A percentile compares a stretch with the other conserved stretches of the same genome.
These are phyloP conservation scores for Diversispora eburnea DNA, from an alignment of 192 early-diverging fungal species.

Conservation along the genomic window DNA sequence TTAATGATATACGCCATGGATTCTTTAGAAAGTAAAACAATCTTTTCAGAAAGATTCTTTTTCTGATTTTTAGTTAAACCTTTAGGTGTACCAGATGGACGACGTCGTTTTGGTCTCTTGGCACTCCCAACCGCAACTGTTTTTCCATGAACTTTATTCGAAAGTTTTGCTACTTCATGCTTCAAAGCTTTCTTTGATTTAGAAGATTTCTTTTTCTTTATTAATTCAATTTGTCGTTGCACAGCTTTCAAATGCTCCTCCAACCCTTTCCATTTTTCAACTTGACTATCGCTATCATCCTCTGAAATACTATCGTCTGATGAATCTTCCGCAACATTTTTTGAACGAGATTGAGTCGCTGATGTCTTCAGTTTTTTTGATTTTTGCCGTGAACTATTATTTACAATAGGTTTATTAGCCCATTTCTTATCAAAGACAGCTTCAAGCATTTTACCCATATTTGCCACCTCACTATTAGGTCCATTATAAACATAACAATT, in stretches of 20 bases:
- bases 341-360: conserved; percentile 17
- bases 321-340: too few relatives aligned
- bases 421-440: conserved; percentile 67
- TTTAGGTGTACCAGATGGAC: background rate
- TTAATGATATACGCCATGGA: conserved; percentile 64
- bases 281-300: too few relatives aligned
- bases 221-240: too few relatives aligned
- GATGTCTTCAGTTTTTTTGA: conserved; percentile 4
- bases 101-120: too few relatives aligned
- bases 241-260: too few relatives aligned
- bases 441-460: conserved; percentile 65
- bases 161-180: too few relatives aligned
- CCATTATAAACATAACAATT: conserved; percentile 81
- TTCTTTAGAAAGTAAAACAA: conserved; percentile 59
- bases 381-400: conserved; percentile 24
- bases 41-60: conserved; percentile 72
- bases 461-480: conserved; percentile 51
- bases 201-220: too few relatives aligned
- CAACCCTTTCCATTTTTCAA: too few relatives aligned
- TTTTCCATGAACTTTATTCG: too few relatives aligned
- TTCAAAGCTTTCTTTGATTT: too few relatives aligned
- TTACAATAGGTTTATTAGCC: conserved; percentile 42
- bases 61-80: conserved; percentile 83
- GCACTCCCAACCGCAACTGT: too few relatives aligned
- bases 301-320: too few relatives aligned